phyloP scores from a whole-genome alignment of 176 grass and related monocot genomes.

The Bothriochloa decipiens region DNA sequence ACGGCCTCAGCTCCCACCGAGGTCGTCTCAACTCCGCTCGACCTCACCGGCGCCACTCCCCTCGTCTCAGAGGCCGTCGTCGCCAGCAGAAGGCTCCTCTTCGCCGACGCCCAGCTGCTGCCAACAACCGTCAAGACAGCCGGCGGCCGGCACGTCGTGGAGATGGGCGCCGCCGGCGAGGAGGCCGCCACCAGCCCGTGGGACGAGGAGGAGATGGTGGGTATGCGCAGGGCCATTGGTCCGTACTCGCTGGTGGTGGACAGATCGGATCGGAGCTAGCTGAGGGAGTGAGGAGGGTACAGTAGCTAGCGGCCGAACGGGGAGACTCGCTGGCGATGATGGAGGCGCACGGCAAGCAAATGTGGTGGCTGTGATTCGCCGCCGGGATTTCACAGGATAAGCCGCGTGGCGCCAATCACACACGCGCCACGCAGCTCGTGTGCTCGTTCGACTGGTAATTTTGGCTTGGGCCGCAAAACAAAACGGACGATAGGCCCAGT shows the following conservation, averaged over 20 bases:
- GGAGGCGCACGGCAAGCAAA: neutral
- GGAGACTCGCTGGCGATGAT: neutral
- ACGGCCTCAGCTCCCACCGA: constrained; percentile 42
- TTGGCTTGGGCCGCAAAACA: neutral
- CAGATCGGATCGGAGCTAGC: neutral
- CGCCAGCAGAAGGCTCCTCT: constrained; percentile 39
- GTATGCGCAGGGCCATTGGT: constrained; percentile 74
- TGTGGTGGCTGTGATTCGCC: neutral
- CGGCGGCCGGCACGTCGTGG: neutral
- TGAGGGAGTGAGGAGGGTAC: neutral
- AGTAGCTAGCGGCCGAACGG: neutral
- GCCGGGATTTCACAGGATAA: neutral
- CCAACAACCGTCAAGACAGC: constrained; percentile 41
- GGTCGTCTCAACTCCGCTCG: constrained; percentile 61
- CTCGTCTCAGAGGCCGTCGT: constrained; percentile 24
- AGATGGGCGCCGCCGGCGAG: constrained; percentile 22
- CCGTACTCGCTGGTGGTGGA: neutral
- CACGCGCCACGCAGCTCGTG: too few relatives aligned
- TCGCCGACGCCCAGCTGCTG: constrained; percentile 17
- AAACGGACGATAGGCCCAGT: neutral
- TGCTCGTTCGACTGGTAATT: neutral
- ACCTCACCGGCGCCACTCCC: constrained; percentile 42
- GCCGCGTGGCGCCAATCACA: constrained; percentile 5
- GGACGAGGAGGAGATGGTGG: constrained; percentile 54
- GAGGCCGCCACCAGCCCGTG: constrained; percentile 42